A percentile compares a stretch with the other conserved stretches of the same genome.
Conservation (phyloP, 257 asterid genomes). For the Linderniella brevidens region DNA sequence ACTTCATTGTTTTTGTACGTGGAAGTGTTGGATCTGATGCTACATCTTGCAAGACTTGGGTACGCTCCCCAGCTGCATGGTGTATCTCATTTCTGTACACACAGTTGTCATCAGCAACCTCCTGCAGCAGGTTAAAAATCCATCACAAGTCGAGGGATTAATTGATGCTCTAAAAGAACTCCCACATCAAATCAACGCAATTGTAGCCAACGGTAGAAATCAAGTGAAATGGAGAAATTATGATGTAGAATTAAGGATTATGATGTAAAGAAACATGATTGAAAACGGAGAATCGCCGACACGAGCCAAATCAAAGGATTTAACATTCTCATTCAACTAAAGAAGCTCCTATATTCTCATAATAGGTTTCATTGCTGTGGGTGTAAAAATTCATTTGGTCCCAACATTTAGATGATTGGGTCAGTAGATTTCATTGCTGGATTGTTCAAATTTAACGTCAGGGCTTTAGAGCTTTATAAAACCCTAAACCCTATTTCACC, state of each 20-base stretch:
- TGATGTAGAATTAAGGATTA: too few species aligned
- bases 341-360: too few species aligned
- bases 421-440: too few species aligned
- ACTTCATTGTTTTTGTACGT: constrained; percentile 73
- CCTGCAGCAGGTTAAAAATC: constrained; percentile 30
- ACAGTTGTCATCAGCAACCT: constrained; percentile 83
- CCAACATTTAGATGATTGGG: too few species aligned
- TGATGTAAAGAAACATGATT: too few species aligned
- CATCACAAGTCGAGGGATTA: background rate
- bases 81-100: constrained; percentile 83
- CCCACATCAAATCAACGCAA: background rate
- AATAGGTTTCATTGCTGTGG: too few species aligned
- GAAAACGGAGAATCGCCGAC: too few species aligned
- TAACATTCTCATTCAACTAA: too few species aligned
- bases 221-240: too few species aligned
- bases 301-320: too few species aligned
- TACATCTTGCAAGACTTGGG: constrained; percentile 86
- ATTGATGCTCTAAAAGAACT: background rate
- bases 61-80: constrained; percentile 76
- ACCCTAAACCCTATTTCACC: constrained; percentile 10
- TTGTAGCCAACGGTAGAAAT: background rate
- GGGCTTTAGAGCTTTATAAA: background rate
- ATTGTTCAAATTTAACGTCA: too few species aligned
- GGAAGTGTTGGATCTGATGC: constrained; percentile 99
- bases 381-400: too few species aligned